Percentiles rank a stretch among this genome's conserved stretches.
These are phyloP conservation scores for Aegilops tauschii DNA, from an alignment of 176 grass and related monocot genomes.

Conservation along the genomic window DNA sequence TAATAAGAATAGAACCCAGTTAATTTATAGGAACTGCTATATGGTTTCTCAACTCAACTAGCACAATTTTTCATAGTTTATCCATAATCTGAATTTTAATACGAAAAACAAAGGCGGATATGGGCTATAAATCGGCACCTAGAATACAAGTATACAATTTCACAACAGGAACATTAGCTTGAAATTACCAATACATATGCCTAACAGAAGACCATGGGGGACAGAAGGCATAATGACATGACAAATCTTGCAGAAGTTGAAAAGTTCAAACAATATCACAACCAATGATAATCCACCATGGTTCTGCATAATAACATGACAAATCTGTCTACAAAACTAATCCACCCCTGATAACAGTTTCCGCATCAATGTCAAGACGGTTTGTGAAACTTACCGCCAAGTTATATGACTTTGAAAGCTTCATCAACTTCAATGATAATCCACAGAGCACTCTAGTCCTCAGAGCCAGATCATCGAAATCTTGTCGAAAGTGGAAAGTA, in stretches of 20 bases:
- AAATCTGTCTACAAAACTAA: background rate
- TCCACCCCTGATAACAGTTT: background rate
- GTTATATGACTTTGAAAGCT: constrained; percentile 62
- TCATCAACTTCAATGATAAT: constrained; percentile 93
- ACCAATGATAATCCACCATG: background rate
- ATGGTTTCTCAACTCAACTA: background rate
- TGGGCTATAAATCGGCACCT: background rate
- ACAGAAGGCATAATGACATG: background rate
- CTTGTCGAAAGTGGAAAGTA: constrained; percentile 96
- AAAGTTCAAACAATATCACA: background rate
- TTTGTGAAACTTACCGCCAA: constrained; percentile 55
- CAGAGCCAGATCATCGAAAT: constrained; percentile 86
- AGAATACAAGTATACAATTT: background rate
- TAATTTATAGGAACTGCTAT: background rate
- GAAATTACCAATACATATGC: background rate
- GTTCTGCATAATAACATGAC: no score
- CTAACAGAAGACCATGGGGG: background rate
- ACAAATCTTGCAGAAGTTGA: background rate
- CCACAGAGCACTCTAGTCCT: constrained; percentile 82
- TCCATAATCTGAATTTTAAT: background rate
- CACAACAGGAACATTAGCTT: background rate
- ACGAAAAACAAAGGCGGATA: background rate
- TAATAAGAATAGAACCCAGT: background rate
- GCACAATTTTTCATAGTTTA: background rate
- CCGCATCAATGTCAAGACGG: background rate